These are phyloP conservation scores for Colletotrichum sojae DNA, from an alignment of 2,329 filamentous ascomycete species.

Conservation along the genomic window DNA sequence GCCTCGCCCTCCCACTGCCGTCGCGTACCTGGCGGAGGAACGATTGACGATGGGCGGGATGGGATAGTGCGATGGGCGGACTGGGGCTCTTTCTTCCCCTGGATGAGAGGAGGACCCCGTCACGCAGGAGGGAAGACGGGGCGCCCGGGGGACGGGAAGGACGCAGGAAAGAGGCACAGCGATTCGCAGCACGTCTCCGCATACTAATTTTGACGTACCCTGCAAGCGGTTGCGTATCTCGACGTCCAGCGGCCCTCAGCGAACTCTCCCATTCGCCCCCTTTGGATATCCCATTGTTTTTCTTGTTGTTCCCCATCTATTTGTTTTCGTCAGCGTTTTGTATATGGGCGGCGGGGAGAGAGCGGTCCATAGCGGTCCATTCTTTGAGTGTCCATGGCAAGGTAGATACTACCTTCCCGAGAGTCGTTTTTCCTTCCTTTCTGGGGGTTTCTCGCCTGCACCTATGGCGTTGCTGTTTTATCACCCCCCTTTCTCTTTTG, in stretches of 20 bases:
- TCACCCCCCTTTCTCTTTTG: too few species aligned
- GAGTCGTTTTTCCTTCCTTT: too few species aligned
- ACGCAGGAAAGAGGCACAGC: conserved; percentile 10
- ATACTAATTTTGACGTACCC: conserved; percentile 13
- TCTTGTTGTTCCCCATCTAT: not conserved
- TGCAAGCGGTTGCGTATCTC: conserved; percentile 24
- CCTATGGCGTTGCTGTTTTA: too few species aligned
- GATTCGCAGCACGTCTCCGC: conserved; percentile 7
- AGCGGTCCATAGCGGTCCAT: not conserved
- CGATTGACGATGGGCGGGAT: conserved; percentile 16
- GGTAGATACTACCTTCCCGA: too few species aligned
- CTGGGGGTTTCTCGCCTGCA: too few species aligned
- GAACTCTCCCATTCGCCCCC: too few species aligned
- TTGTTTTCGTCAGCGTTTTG: too few species aligned
- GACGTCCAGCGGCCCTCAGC: conserved; percentile 1
- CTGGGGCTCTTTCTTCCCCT: conserved; percentile 4
- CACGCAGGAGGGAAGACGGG: conserved; percentile 4
- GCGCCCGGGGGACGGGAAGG: not conserved
- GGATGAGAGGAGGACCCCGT: not conserved
- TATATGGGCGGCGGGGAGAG: too few species aligned
- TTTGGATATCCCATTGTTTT: not conserved
- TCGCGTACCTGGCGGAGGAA: conserved; percentile 29
- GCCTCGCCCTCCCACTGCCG: conserved; percentile 5
- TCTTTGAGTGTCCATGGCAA: too few species aligned
- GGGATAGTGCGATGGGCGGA: conserved; percentile 26